Evolutionary conservation across 2,329 filamentous ascomycete genomes (phyloP), one percentile per base, ranked within the genome.

Genomic region (Cladosporium sp.): DNA sequence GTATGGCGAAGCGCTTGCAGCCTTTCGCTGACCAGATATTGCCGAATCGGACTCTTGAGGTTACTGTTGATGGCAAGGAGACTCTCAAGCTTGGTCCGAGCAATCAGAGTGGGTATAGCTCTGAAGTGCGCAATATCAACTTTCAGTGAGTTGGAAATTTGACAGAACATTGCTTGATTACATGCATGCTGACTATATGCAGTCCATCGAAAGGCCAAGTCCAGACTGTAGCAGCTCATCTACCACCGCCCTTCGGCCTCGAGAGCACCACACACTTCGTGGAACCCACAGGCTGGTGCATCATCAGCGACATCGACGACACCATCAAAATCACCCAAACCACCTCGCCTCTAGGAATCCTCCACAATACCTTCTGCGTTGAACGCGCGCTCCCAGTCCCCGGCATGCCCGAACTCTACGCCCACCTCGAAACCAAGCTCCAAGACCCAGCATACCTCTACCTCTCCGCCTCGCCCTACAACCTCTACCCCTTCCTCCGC

Each of bases 321-420:
- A 97, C 93, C 0, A 96, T 98, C 82, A 97, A 98, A 79, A 82
- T 93, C 70, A 97, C 94, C 0, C 84, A 91, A 76, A 97, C 94
- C 0, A 87, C 89, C 51, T 89, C 91, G 58, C 89, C 92, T 0
- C 84, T 90, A 8, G 92, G 92, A 2, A 94, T 97, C 72, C 81
- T 98, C 5, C 85, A 87, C 56, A 89, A 90, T 60, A 98, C 94
- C 0, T 97, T 98, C 73, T 86, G 91, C 56, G 90, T 93, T 59
- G 81, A 87, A 18, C 65, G 67, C 4, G 89, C 93, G 0, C 81
- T 84, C 16, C 87, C 91, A 0, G 87, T 94, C 16, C 73, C 83
- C 0, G 92, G 91, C 57, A 97, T 97, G 92, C 91, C 93, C 0
- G 88, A 91, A 71, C 84, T 97, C 0, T 97, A 97, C 80, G 79